phyloP scores from a whole-genome alignment of 2,329 filamentous ascomycete species.

The Aspergillus tanneri region DNA sequence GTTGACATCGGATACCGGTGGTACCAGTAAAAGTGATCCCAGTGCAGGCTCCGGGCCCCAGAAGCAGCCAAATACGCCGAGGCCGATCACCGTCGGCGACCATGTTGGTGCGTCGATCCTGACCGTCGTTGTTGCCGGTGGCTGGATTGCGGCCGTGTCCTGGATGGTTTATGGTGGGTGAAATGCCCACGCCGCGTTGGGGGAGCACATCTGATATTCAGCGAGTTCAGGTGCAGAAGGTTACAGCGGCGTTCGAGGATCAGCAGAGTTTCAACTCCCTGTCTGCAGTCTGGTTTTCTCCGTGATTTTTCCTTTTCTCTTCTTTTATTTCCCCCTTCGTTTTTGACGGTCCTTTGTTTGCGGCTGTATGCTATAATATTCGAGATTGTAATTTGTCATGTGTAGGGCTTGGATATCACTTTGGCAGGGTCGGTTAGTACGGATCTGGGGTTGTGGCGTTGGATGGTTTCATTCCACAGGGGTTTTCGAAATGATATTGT shows the following conservation, averaged over 20 bases:
- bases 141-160: slow-evolving; percentile 29
- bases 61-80: slow-evolving; percentile 10
- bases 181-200: background rate
- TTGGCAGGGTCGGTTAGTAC: no score
- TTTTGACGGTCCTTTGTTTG: background rate
- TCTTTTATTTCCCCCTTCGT: background rate
- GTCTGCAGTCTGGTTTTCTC: no score
- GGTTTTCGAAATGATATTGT: no score
- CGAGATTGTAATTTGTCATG: background rate
- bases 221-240: no score
- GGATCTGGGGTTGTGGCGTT: background rate
- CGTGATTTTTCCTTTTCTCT: background rate
- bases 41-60: slow-evolving; percentile 36
- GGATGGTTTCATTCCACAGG: background rate
- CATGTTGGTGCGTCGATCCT: slow-evolving; percentile 39
- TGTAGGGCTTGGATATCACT: background rate
- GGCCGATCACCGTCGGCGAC: slow-evolving; percentile 35
- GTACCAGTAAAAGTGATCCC: slow-evolving; percentile 54
- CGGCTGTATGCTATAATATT: background rate
- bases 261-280: no score
- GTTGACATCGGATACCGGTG: slow-evolving; percentile 53
- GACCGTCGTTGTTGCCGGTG: slow-evolving; percentile 31
- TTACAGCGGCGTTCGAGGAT: no score
- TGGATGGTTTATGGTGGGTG: slow-evolving; percentile 32
- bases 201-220: no score